Base-by-base conservation (phyloP, 768 basidiomycete species). In the Lactarius evosmus region DNA sequence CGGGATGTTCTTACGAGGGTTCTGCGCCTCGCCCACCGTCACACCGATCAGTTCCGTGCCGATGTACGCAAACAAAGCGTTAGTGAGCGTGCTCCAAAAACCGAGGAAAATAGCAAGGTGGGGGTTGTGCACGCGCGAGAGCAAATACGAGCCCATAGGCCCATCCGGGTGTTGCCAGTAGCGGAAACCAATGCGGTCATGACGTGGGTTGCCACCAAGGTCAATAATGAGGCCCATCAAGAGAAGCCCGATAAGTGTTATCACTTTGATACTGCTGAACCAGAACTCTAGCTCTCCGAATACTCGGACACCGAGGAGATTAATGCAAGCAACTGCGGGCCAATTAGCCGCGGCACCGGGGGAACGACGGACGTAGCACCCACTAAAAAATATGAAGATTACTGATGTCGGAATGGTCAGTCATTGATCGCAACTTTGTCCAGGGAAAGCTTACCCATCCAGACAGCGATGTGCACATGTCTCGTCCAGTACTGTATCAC, bases 41-140 rank as follows among this genome's bases (percentile, higher is more conserved):
- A 89, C 84, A 70, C 89, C 89, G 63, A 93, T 85, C 19, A 90
- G 78, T 73, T 93, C 89, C 22, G 89, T 93, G 33, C 88, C 87
- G 57, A 84, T 82, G 69, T 81, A 85, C 8, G 86, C 84, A 73
- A 89, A 89, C 9, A 86, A 76, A 29, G 84, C 87, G 66, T 86
- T 91, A 53, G 83, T 86, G 51, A 90, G 74, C 4, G 86, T 85
- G 17, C 83, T 78, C 83, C 87, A 91, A 71, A 91, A 87, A 12
- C 86, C 87, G 25, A 86, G 77, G 78, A 89, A 88, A 63, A 81
- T 82, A 1, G 83, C 75, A 19, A 84, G 70, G 55, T 75, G 74
- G 5, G 77, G 74, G 63, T 83, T 75, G 67, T 83, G 79, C 29
- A 84, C 83, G 68, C 82, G 75, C 44, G 66, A 69, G 52, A 76